A percentile compares a stretch with the other conserved stretches of the same genome.
phyloP scores from a whole-genome alignment of 2,329 filamentous ascomycete species.

The Fusarium siculi region DNA sequence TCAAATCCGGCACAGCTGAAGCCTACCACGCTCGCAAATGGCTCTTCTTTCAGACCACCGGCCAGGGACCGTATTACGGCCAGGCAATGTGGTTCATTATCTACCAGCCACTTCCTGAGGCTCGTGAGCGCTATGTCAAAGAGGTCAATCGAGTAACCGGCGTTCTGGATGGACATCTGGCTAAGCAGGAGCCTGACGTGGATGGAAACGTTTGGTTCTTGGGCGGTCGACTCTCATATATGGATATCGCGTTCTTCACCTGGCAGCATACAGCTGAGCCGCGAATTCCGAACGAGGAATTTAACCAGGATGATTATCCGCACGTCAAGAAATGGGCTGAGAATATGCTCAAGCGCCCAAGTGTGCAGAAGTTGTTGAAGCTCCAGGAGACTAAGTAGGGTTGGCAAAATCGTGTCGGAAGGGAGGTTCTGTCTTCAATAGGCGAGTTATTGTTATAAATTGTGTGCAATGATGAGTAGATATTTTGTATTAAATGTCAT shows the following conservation, averaged over 20 bases:
- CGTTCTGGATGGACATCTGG: not conserved
- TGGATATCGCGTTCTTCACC: not conserved
- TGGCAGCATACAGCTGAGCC: not conserved
- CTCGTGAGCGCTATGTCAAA: not conserved
- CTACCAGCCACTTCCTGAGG: not conserved
- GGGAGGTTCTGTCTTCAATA: accelerated
- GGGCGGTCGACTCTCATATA: not conserved
- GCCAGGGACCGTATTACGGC: not conserved
- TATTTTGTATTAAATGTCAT: too few species aligned
- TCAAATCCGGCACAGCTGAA: not conserved
- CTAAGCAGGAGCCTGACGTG: not conserved
- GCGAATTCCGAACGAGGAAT: not conserved
- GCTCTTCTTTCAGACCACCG: not conserved
- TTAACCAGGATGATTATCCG: not conserved
- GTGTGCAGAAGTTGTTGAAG: not conserved
- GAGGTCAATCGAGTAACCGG: not conserved
- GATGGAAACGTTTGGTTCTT: not conserved
- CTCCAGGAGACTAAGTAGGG: not conserved
- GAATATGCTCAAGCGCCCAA: not conserved
- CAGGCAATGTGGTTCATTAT: constrained; percentile 1
- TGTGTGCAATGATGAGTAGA: too few species aligned
- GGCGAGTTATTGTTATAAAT: accelerated
- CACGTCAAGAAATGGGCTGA: not conserved
- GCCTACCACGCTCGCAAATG: not conserved
- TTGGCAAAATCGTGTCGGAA: accelerated